Conservation (phyloP, 331 rosid species). For the Dryas integrifolia region DNA sequence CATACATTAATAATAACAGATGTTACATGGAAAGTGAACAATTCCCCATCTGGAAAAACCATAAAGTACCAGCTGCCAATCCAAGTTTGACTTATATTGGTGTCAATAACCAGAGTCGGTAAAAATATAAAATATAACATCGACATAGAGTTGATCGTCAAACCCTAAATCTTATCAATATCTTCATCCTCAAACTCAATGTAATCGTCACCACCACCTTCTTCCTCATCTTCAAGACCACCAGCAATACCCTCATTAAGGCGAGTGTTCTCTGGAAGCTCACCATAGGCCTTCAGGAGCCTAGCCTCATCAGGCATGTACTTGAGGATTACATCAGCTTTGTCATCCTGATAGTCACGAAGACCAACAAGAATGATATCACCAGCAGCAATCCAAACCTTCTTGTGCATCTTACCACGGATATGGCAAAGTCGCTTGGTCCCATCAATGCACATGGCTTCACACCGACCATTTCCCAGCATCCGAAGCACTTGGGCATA, state of each 20-base stretch:
- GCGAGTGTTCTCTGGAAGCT: constrained; percentile 49
- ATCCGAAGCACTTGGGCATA: constrained; percentile 44
- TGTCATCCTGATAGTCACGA: constrained; percentile 50
- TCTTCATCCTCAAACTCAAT: constrained; percentile 57
- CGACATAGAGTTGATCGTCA: not conserved
- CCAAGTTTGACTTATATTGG: constrained; percentile 11
- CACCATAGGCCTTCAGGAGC: constrained; percentile 56
- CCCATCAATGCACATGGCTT: constrained; percentile 43
- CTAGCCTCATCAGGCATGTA: constrained; percentile 56
- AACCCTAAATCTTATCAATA: constrained; percentile 42
- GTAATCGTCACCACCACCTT: constrained; percentile 38
- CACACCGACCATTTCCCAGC: constrained; percentile 52
- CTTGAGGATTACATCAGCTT: constrained; percentile 52
- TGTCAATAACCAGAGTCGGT: not conserved
- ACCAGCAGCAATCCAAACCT: constrained; percentile 56
- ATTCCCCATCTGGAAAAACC: constrained; percentile 16
- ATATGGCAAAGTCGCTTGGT: constrained; percentile 47
- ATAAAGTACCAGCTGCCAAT: constrained; percentile 15
- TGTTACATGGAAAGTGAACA: constrained; percentile 20
- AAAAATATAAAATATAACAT: constrained; percentile 1
- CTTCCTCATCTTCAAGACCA: constrained; percentile 44
- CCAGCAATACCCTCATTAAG: constrained; percentile 50
- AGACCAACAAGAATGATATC: constrained; percentile 49
- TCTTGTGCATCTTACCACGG: constrained; percentile 50
- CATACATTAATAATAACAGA: constrained; percentile 22